phyloP scores from a whole-genome alignment of 352 stramenopile species.

The Thalassiosira exigua region DNA sequence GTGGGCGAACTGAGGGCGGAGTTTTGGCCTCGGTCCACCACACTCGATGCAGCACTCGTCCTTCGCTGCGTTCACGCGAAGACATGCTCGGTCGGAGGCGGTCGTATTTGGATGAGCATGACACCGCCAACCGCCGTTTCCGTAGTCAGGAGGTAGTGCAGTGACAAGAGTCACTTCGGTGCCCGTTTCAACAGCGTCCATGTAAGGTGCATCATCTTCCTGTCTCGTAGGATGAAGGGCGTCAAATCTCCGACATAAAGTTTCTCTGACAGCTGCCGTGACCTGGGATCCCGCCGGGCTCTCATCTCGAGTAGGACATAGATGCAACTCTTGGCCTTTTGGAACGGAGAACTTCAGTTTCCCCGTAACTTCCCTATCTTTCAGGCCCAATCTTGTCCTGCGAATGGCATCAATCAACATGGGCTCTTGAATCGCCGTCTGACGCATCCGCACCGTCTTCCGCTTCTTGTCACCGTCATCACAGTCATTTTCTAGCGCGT shows the following conservation, averaged over 20 bases:
- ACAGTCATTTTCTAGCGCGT: too few species aligned
- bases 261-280: constrained; percentile 19
- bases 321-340: constrained; percentile 13
- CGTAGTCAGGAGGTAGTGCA: constrained; percentile 26
- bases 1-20: constrained; percentile 28
- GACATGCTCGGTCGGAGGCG: constrained; percentile 20
- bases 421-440: constrained; percentile 26
- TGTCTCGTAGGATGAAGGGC: constrained; percentile 22
- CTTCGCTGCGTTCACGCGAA: constrained; percentile 27
- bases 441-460: constrained; percentile 11
- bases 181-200: constrained; percentile 18
- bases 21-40: constrained; percentile 10
- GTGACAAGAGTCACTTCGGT: constrained; percentile 25
- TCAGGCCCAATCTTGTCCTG: constrained; percentile 22
- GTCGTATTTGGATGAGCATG: constrained; percentile 8
- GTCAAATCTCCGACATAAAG: constrained; percentile 35
- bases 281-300: not conserved
- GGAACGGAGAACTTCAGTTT: constrained; percentile 24
- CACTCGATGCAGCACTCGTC: constrained; percentile 28
- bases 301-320: constrained; percentile 13
- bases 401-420: constrained; percentile 28
- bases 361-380: constrained; percentile 22
- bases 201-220: constrained; percentile 37
- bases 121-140: constrained; percentile 39
- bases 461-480: constrained; percentile 11